These are phyloP conservation scores for Ligustrum vulgare DNA, from an alignment of 257 asterid genomes.

Conservation along the genomic window DNA sequence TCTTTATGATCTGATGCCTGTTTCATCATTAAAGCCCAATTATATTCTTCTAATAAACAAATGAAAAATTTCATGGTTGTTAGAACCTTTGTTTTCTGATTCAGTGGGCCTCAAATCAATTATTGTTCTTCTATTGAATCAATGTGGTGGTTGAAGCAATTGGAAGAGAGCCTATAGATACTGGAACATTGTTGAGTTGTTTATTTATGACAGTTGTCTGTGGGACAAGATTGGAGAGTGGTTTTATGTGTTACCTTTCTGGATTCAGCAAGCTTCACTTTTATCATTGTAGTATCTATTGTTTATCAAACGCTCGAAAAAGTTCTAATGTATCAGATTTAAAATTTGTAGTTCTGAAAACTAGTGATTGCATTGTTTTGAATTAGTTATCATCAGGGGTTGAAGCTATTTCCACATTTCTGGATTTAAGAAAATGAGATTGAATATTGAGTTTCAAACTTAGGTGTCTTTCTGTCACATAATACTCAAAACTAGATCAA, in stretches of 20 bases:
- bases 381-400: not conserved
- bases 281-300: not conserved
- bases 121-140: not conserved
- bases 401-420: not conserved
- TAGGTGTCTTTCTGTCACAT: not conserved
- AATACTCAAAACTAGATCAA: not conserved
- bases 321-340: not conserved
- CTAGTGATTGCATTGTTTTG: not conserved
- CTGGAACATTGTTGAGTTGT: slow-evolving; percentile 28
- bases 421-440: not conserved
- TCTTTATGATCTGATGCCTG: not conserved
- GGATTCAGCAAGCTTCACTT: not conserved
- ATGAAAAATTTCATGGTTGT: not conserved
- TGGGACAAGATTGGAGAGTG: slow-evolving; percentile 37
- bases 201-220: slow-evolving; percentile 26
- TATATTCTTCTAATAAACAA: not conserved
- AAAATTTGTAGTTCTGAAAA: not conserved
- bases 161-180: slow-evolving; percentile 1
- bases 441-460: too few relatives aligned
- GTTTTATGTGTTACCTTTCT: not conserved
- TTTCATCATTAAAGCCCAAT: not conserved
- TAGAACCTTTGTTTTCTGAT: not conserved
- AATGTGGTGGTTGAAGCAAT: not conserved
- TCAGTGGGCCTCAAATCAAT: not conserved
- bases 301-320: too few relatives aligned